Evolutionary conservation across 2,329 filamentous ascomycete genomes (phyloP).

Genomic region (Colletotrichum tanaceti): DNA sequence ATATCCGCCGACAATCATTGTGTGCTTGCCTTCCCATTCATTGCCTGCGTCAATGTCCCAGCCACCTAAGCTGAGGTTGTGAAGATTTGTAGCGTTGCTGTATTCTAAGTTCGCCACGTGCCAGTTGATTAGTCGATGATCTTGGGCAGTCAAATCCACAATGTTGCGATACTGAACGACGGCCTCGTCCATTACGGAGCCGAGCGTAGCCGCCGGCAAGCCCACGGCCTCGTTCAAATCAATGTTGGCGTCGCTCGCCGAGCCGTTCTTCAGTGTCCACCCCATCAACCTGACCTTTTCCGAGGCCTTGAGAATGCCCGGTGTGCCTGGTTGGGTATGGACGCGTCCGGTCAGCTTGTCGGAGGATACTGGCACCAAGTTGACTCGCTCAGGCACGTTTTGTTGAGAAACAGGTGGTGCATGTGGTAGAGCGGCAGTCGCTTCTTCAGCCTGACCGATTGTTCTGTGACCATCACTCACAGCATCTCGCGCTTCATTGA

Average conservation of each 20-base stretch:
- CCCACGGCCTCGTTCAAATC: constrained; percentile 75
- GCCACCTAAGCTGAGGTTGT: constrained; percentile 85
- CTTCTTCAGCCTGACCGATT: constrained; percentile 79
- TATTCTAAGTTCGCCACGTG: constrained; percentile 98
- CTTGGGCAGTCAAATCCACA: constrained; percentile 84
- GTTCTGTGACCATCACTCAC: constrained; percentile 75
- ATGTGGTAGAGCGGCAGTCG: constrained; percentile 69
- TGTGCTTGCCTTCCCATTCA: constrained; percentile 95
- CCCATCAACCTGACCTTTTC: constrained; percentile 84
- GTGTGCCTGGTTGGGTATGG: constrained; percentile 76
- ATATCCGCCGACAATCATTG: constrained; percentile 93
- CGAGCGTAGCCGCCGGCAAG: constrained; percentile 78
- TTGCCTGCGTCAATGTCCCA: constrained; percentile 99
- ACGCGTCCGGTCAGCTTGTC: constrained; percentile 78
- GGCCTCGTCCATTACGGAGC: constrained; percentile 92
- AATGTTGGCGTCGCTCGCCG: constrained; percentile 73
- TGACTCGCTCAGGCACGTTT: constrained; percentile 63
- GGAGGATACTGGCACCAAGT: constrained; percentile 72
- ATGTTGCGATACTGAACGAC: constrained; percentile 87
- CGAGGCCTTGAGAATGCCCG: constrained; percentile 77
- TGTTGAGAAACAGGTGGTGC: constrained; percentile 66
- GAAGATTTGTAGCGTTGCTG: constrained; percentile 90
- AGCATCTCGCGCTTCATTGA: constrained; percentile 85
- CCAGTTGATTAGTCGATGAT: constrained; percentile 95
- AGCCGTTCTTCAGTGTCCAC: constrained; percentile 78